Evolutionary conservation across 257 asterid genomes (phyloP).

Genomic region (Avicennia marina): DNA sequence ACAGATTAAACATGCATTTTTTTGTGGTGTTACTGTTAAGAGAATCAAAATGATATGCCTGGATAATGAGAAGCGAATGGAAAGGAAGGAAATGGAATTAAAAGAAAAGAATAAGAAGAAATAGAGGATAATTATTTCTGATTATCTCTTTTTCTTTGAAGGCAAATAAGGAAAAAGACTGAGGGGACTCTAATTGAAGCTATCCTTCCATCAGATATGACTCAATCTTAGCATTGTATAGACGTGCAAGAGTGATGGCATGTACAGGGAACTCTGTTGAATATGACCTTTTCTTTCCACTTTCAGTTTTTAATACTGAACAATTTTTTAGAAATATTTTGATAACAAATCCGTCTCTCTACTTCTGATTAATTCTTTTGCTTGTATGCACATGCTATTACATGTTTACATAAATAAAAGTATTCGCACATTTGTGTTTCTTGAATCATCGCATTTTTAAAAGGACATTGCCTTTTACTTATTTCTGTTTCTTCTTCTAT

Average conservation of each 20-base stretch:
- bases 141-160: no score
- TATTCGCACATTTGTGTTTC: slow-evolving; percentile 7
- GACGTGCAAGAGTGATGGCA: slow-evolving; percentile 14
- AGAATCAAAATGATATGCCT: not conserved
- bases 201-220: not conserved
- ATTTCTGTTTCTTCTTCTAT: slow-evolving; percentile 19
- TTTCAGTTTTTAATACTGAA: not conserved
- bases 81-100: slow-evolving; percentile 1
- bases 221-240: slow-evolving; percentile 7
- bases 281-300: not conserved
- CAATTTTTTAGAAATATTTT: not conserved
- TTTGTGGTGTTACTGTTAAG: not conserved
- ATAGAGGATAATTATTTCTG: not conserved
- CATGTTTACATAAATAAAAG: slow-evolving; percentile 7
- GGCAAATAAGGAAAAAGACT: no score
- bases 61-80: no score
- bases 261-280: not conserved
- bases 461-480: slow-evolving; percentile 1
- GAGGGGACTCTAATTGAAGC: not conserved
- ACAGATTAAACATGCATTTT: slow-evolving; percentile 1
- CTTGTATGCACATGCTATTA: not conserved
- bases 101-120: no score
- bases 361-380: not conserved
- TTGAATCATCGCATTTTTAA: not conserved
- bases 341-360: not conserved